A percentile compares a stretch with the other conserved stretches of the same genome.
phyloP scores from a whole-genome alignment of 768 basidiomycete species.

The Trametes coccinea region DNA sequence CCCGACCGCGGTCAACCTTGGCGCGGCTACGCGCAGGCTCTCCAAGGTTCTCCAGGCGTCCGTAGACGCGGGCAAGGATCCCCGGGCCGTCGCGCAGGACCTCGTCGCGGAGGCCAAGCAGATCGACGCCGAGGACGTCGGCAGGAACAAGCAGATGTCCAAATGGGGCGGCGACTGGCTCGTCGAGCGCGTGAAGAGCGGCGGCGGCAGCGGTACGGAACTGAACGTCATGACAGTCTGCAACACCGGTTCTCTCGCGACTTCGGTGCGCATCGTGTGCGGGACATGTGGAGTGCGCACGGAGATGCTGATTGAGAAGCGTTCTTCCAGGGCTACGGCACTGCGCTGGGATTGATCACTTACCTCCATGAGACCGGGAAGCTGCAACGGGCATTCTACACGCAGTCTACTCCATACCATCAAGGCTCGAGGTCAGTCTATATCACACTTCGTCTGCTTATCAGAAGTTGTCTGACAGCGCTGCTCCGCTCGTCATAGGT shows the following conservation, averaged over 20 bases:
- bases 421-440: slow-evolving; percentile 74
- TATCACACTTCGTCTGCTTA: not conserved
- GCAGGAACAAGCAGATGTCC: slow-evolving; percentile 83
- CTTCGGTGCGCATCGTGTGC: slow-evolving; percentile 59
- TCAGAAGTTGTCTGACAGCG: not conserved
- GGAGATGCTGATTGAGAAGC: slow-evolving; percentile 6
- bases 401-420: slow-evolving; percentile 93
- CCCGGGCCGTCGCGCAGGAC: slow-evolving; percentile 46
- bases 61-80: slow-evolving; percentile 42
- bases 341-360: slow-evolving; percentile 91
- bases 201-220: slow-evolving; percentile 42
- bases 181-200: slow-evolving; percentile 46
- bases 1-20: slow-evolving; percentile 97
- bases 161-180: slow-evolving; percentile 88
- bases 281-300: not conserved
- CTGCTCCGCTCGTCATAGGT: slow-evolving; percentile 43
- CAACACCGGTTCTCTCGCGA: slow-evolving; percentile 96
- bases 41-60: slow-evolving; percentile 44
- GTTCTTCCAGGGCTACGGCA: slow-evolving; percentile 85
- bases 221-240: slow-evolving; percentile 91
- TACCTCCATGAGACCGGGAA: slow-evolving; percentile 78
- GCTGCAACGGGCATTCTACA: slow-evolving; percentile 84
- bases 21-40: slow-evolving; percentile 79
- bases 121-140: slow-evolving; percentile 87
- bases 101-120: slow-evolving; percentile 70